These are phyloP conservation scores for Penicillium tannophilum DNA, from an alignment of 495 filamentous ascomycete genomes.

Conservation along the genomic window DNA sequence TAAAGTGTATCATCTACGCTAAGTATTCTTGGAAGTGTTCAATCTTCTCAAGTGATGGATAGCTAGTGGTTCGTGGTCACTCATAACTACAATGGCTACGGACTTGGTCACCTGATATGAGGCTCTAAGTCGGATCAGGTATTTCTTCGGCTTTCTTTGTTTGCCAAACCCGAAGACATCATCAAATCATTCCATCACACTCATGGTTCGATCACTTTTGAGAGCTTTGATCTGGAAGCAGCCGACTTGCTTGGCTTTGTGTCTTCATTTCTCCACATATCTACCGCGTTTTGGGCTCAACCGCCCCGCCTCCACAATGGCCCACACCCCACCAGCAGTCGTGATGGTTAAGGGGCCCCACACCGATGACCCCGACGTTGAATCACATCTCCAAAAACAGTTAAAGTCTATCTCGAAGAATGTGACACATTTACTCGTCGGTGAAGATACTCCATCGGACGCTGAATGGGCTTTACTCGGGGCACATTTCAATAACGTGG, in stretches of 20 bases:
- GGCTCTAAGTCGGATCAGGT: too few relatives aligned
- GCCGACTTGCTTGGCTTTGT: neutral
- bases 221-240: too few relatives aligned
- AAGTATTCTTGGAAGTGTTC: too few relatives aligned
- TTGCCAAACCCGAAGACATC: too few relatives aligned
- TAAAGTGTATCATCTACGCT: too few relatives aligned
- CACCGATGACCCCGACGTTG: slow-evolving; percentile 10
- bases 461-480: slow-evolving; percentile 29
- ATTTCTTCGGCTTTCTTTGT: too few relatives aligned
- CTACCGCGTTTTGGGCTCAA: neutral
- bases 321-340: slow-evolving; percentile 1
- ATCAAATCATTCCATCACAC: neutral
- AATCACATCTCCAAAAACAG: slow-evolving; percentile 18
- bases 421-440: slow-evolving; percentile 15
- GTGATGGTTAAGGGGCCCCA: slow-evolving; percentile 22
- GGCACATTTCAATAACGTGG: slow-evolving; percentile 22
- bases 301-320: slow-evolving; percentile 9
- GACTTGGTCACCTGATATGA: too few relatives aligned
- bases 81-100: too few relatives aligned
- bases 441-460: slow-evolving; percentile 24
- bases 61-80: too few relatives aligned
- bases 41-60: too few relatives aligned
- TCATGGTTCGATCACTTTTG: neutral
- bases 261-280: neutral
- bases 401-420: slow-evolving; percentile 22